Base-by-base conservation (phyloP, 768 basidiomycete species). In the Thelephora ganbajun region DNA sequence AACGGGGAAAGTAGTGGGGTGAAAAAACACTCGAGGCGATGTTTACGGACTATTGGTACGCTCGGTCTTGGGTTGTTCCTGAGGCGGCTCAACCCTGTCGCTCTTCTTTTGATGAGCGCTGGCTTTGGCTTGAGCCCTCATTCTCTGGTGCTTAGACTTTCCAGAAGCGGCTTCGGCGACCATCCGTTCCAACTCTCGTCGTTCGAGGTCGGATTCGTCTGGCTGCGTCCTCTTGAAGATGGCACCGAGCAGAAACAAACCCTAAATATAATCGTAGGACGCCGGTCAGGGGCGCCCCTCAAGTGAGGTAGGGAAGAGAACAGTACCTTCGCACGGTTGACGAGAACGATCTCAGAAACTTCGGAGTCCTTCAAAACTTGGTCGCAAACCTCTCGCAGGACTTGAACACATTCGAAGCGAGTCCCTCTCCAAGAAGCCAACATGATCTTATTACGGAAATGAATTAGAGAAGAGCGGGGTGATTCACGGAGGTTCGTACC, bases 341-440 rank as follows among this genome's bases (percentile, higher is more conserved):
- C 62, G 18, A 93, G 67, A 1, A 82, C 73, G 11, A 69, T 61
- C 18, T 97, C 92, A 0, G 82, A 68, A 23, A 76, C 75, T 9
- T 77, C 76, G 23, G 76, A 76, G 47, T 92, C 90, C 61, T 83
- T 85, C 51, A 97, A 70, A 7, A 91, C 91, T 49, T 79, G 76
- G 48, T 94, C 91, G 41, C 86, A 76, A 22, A 87, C 87, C 70
- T 88, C 81, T 45, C 90, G 76, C 43, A 94, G 70, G 12, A 97
- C 90, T 56, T 90, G 85, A 18, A 85, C 76, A 36, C 98, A 91
- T 66, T 99, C 96, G 59, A 97, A 79, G 46, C 93, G 79, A 2
- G 93, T 94, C 12, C 94, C 96, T 49, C 92, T 80, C 96, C 96
- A 99, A 20, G 94, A 94, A 5, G 93, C 94, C 23, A 98, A 79